phyloP scores from a whole-genome alignment of 441 rosid genomes.

The Erodium texanum region DNA sequence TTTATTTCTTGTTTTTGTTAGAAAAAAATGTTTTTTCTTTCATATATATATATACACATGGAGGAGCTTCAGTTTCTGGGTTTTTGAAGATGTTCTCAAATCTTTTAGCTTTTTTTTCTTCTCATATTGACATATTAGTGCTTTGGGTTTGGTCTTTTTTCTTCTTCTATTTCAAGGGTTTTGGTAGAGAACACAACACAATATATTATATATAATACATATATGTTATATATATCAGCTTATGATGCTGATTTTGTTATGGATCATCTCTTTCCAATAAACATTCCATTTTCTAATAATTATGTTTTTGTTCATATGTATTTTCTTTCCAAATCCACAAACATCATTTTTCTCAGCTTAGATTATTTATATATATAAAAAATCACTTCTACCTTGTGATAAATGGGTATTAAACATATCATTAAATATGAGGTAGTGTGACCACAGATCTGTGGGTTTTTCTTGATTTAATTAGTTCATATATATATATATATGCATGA shows the following conservation, averaged over 20 bases:
- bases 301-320: no score
- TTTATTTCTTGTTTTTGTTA: no score
- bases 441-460: neutral
- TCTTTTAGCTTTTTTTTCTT: no score
- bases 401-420: neutral
- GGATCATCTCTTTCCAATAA: neutral
- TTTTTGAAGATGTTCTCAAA: no score
- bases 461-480: neutral
- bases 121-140: neutral
- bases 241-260: no score
- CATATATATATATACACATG: no score
- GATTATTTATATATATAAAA: neutral
- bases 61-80: no score
- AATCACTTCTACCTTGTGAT: no score
- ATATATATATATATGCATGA: no score
- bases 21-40: no score
- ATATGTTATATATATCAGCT: neutral
- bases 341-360: neutral
- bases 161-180: neutral
- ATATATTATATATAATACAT: no score
- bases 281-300: no score
- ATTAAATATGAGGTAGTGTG: neutral
- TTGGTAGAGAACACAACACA: neutral
- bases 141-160: neutral
- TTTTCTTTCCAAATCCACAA: neutral